A percentile compares a stretch with the other conserved stretches of the same genome.
These are phyloP conservation scores for Scutellaria barbata DNA, from an alignment of 257 asterid genomes.

Conservation along the genomic window DNA sequence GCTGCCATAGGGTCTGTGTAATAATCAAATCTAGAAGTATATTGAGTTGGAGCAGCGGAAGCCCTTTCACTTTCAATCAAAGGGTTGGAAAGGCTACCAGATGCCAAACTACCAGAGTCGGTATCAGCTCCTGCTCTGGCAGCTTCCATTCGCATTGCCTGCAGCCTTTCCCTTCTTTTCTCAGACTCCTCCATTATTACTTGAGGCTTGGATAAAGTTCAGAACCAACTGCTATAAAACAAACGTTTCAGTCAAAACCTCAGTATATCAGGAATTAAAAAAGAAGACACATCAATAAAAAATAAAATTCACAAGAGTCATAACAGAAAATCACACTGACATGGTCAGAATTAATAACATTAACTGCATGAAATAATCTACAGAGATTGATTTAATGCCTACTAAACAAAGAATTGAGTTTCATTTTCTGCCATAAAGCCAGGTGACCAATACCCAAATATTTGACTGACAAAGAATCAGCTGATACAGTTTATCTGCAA, in stretches of 20 bases:
- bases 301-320: not conserved
- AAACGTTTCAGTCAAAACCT: conserved; percentile 8
- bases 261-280: not conserved
- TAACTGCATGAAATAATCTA: not conserved
- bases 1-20: conserved; percentile 91
- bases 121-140: conserved; percentile 37
- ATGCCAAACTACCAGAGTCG: conserved; percentile 36
- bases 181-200: conserved; percentile 75
- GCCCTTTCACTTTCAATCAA: conserved; percentile 49
- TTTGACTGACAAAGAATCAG: not conserved
- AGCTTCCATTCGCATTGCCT: conserved; percentile 74
- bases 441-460: too few relatives aligned
- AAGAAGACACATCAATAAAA: not conserved
- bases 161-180: conserved; percentile 76
- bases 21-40: conserved; percentile 68
- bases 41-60: conserved; percentile 36
- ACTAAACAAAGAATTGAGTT: not conserved
- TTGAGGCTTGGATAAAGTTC: conserved; percentile 24
- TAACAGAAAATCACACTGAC: not conserved
- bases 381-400: not conserved
- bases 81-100: conserved; percentile 69
- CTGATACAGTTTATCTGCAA: not conserved
- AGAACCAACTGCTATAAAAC: conserved; percentile 30
- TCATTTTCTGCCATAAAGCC: not conserved
- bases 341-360: not conserved